phyloP scores from a whole-genome alignment of 257 asterid species.

The Ehretia macrophylla region DNA sequence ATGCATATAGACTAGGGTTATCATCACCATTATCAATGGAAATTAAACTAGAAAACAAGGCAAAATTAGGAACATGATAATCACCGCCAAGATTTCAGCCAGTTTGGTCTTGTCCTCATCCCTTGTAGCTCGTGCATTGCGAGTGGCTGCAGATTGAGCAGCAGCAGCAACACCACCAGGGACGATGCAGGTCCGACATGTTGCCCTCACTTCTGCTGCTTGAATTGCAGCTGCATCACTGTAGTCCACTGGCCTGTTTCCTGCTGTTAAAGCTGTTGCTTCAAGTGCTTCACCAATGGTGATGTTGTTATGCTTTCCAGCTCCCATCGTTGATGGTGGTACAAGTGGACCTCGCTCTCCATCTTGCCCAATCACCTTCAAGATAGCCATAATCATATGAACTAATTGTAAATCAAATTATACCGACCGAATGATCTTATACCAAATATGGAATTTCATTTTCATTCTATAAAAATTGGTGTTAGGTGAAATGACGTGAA shows the following conservation, averaged over 20 bases:
- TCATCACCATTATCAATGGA: too few species aligned
- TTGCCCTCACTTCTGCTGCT: conserved; percentile 98
- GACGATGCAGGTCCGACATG: conserved; percentile 82
- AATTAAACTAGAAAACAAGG: not conserved
- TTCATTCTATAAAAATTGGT: not conserved
- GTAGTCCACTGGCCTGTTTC: conserved; percentile 78
- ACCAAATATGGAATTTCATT: conserved; percentile 3
- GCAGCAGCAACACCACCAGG: conserved; percentile 99
- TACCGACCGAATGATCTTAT: not conserved
- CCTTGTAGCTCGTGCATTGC: conserved; percentile 64
- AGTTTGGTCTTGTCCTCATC: conserved; percentile 94
- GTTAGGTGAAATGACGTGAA: too few species aligned
- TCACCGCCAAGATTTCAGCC: conserved; percentile 65
- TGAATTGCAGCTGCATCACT: conserved; percentile 97
- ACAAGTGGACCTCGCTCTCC: conserved; percentile 13
- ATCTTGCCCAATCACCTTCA: conserved; percentile 28
- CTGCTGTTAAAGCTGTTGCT: conserved; percentile 88
- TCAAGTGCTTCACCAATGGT: conserved; percentile 97
- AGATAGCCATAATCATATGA: not conserved
- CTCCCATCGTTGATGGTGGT: conserved; percentile 24
- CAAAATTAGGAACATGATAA: not conserved
- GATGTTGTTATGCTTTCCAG: conserved; percentile 27
- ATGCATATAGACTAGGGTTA: too few species aligned
- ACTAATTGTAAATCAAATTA: not conserved
- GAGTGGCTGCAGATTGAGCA: conserved; percentile 97